Evolutionary conservation across 371 early-diverging fungal genomes (phyloP).

Genomic region (Saksenaea oblongispora): DNA sequence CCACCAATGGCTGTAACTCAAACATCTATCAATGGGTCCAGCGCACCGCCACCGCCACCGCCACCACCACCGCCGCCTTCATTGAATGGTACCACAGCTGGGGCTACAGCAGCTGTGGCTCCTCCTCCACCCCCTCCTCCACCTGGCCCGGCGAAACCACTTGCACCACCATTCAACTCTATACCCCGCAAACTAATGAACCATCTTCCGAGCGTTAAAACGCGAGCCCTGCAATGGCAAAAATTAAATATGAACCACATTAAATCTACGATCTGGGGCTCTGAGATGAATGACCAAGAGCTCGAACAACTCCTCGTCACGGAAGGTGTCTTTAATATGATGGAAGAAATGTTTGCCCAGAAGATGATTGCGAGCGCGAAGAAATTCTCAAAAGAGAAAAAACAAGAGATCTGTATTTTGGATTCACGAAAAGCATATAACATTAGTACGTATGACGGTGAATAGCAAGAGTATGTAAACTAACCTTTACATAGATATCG

Average conservation of each 20-base stretch:
- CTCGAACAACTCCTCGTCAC: conserved; percentile 52
- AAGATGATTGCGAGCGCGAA: conserved; percentile 55
- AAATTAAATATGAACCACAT: conserved; percentile 68
- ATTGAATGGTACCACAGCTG: conserved; percentile 8
- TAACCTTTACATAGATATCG: conserved; percentile 51
- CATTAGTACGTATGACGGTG: conserved; percentile 55
- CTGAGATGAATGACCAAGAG: conserved; percentile 17
- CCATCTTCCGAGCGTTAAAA: conserved; percentile 68
- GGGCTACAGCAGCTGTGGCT: conserved; percentile 2
- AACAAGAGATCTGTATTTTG: conserved; percentile 65
- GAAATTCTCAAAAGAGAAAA: conserved; percentile 26
- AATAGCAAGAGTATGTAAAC: background rate
- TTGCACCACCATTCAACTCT: conserved; percentile 4
- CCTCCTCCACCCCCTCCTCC: conserved; percentile 19
- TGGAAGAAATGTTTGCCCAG: conserved; percentile 79
- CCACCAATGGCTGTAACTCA: conserved; percentile 13
- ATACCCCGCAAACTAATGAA: conserved; percentile 60
- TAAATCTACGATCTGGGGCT: conserved; percentile 61
- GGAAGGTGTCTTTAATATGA: conserved; percentile 66
- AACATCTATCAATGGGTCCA: background rate
- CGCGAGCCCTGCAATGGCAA: conserved; percentile 86
- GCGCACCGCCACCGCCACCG: conserved; percentile 11
- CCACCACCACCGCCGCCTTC: conserved; percentile 29
- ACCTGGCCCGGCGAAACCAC: background rate
- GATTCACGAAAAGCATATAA: conserved; percentile 78